Conservation (phyloP, 306 rosid genomes). For the Quercus robur region DNA sequence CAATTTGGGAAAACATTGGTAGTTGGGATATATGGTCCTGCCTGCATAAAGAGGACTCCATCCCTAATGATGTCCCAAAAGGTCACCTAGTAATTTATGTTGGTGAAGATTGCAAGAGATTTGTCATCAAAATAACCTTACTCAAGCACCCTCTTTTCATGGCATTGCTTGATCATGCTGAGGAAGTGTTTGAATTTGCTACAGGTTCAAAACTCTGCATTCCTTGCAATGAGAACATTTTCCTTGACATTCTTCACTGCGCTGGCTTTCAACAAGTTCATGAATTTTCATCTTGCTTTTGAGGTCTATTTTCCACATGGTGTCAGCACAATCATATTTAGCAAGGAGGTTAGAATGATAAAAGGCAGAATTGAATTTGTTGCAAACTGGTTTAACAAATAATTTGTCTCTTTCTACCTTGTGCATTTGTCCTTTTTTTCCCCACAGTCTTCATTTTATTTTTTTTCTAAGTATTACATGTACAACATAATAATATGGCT, state of each 20-base stretch:
- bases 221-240: constrained; percentile 60
- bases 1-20: constrained; percentile 7
- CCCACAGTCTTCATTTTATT: too few relatives aligned
- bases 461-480: too few relatives aligned
- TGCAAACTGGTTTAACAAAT: too few relatives aligned
- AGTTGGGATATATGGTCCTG: constrained; percentile 14
- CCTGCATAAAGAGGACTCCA: neutral
- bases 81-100: constrained; percentile 72
- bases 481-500: too few relatives aligned
- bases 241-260: constrained; percentile 42
- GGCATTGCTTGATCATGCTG: constrained; percentile 56
- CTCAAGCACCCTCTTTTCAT: constrained; percentile 56
- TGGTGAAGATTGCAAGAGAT: constrained; percentile 65
- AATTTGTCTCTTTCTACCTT: too few relatives aligned
- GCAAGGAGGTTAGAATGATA: neutral
- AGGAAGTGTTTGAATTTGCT: constrained; percentile 55
- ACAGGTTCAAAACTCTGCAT: constrained; percentile 44
- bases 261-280: constrained; percentile 9
- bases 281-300: constrained; percentile 12
- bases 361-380: too few relatives aligned
- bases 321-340: neutral
- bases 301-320: neutral
- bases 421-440: too few relatives aligned
- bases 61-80: constrained; percentile 68
- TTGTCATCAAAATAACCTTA: constrained; percentile 43